These are phyloP conservation scores for Wickerhamiella lipophila DNA, from an alignment of 805 yeast species.

Conservation along the genomic window DNA sequence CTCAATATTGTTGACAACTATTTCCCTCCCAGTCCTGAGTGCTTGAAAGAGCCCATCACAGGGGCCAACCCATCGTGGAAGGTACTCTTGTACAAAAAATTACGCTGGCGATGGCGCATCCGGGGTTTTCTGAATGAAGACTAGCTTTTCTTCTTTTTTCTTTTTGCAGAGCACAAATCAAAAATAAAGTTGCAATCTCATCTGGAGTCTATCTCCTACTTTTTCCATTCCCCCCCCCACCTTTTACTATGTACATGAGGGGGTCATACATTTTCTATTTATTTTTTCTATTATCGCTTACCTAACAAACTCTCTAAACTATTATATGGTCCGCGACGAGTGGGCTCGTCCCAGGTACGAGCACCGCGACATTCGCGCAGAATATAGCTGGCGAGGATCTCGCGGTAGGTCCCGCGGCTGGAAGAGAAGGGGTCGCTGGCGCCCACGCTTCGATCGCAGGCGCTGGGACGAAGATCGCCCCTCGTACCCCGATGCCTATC, in stretches of 20 bases:
- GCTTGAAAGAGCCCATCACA: slow-evolving; percentile 1
- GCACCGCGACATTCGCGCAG: slow-evolving; percentile 10
- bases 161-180: too few relatives aligned
- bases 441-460: slow-evolving; percentile 7
- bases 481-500: neutral
- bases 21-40: slow-evolving; percentile 18
- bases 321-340: slow-evolving; percentile 7
- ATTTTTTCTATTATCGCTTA: slow-evolving; percentile 1
- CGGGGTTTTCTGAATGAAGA: slow-evolving; percentile 33
- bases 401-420: slow-evolving; percentile 11
- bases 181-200: too few relatives aligned
- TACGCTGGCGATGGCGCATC: slow-evolving; percentile 42
- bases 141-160: too few relatives aligned
- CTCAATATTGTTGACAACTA: slow-evolving; percentile 25
- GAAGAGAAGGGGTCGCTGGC: slow-evolving; percentile 8
- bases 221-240: neutral
- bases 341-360: slow-evolving; percentile 9
- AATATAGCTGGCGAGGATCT: slow-evolving; percentile 9
- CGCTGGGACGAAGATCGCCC: slow-evolving; percentile 5
- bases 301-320: neutral
- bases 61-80: slow-evolving; percentile 18
- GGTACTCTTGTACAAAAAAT: slow-evolving; percentile 24
- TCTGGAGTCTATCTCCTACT: too few relatives aligned
- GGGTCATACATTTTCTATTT: neutral
- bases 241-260: neutral